phyloP scores from a whole-genome alignment of 2,329 filamentous ascomycete genomes.

The Cladosporium sp. region DNA sequence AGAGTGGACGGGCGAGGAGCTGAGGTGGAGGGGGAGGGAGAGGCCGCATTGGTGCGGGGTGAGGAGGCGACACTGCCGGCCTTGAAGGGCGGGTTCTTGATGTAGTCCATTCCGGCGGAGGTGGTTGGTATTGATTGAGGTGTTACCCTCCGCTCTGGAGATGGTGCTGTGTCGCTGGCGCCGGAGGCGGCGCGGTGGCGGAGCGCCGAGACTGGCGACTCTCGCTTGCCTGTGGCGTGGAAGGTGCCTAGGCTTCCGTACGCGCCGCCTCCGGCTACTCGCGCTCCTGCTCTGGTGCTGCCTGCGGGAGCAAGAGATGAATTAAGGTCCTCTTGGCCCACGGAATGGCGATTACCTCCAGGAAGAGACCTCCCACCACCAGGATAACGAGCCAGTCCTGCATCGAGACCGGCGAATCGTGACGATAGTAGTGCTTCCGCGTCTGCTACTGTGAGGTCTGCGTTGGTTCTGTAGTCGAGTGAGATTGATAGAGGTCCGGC shows the following conservation, averaged over 20 bases:
- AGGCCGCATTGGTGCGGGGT: constrained; percentile 35
- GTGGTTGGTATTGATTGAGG: constrained; percentile 25
- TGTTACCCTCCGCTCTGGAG: constrained; percentile 34
- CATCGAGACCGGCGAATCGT: constrained; percentile 82
- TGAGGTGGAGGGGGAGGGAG: constrained; percentile 43
- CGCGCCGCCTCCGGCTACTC: constrained; percentile 23
- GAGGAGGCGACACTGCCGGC: constrained; percentile 91
- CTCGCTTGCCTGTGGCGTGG: constrained; percentile 26
- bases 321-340: constrained; percentile 19
- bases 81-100: constrained; percentile 95
- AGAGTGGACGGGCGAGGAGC: constrained; percentile 34
- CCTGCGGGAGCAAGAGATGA: constrained; percentile 13
- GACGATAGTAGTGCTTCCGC: constrained; percentile 88
- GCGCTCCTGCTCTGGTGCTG: constrained; percentile 14
- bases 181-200: constrained; percentile 21
- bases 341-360: neutral
- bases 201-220: constrained; percentile 27
- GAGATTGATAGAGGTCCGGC: constrained; percentile 77
- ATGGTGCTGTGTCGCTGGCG: constrained; percentile 7
- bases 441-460: constrained; percentile 86
- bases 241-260: constrained; percentile 32
- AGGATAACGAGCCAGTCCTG: constrained; percentile 7
- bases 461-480: constrained; percentile 81
- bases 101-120: constrained; percentile 59
- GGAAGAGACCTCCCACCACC: constrained; percentile 6